Evolutionary conservation across 306 rosid species (phyloP).

Genomic region (Casuarina glauca): DNA sequence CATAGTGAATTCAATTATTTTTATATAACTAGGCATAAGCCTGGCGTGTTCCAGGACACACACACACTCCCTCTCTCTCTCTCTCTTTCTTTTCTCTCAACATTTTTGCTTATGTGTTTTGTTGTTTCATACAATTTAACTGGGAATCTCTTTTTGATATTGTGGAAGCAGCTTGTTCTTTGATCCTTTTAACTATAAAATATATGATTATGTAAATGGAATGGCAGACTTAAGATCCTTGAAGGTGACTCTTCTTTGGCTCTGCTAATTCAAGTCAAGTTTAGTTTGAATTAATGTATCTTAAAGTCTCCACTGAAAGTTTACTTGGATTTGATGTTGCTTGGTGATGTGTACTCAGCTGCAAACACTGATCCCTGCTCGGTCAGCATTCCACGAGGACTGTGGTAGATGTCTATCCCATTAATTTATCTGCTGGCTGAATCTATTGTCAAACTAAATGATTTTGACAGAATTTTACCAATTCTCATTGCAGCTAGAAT

Average conservation of each 20-base stretch:
- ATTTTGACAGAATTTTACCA: slow-evolving; percentile 25
- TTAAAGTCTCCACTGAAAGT: background rate
- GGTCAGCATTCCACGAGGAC: slow-evolving; percentile 73
- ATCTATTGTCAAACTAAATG: slow-evolving; percentile 22
- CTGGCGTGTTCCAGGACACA: too few species aligned
- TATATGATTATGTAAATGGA: slow-evolving; percentile 51
- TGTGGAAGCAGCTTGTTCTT: slow-evolving; percentile 82
- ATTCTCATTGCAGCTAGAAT: slow-evolving; percentile 68
- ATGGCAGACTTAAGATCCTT: slow-evolving; percentile 42
- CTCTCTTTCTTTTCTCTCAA: background rate
- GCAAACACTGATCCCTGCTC: slow-evolving; percentile 64
- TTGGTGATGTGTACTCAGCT: slow-evolving; percentile 41
- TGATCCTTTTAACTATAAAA: slow-evolving; percentile 55
- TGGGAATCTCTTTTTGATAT: slow-evolving; percentile 26
- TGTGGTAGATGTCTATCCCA: slow-evolving; percentile 66
- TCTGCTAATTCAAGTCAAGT: background rate
- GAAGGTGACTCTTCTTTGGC: slow-evolving; percentile 37
- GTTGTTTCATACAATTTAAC: slow-evolving; percentile 21
- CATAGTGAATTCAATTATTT: too few species aligned
- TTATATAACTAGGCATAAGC: too few species aligned
- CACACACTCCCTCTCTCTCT: too few species aligned
- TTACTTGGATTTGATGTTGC: slow-evolving; percentile 17
- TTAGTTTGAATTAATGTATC: background rate
- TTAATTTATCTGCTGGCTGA: slow-evolving; percentile 16
- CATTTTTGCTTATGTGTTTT: background rate